These are phyloP conservation scores for Dichomitus squalens DNA, from an alignment of 1,284 basidiomycete species.

Conservation along the genomic window DNA sequence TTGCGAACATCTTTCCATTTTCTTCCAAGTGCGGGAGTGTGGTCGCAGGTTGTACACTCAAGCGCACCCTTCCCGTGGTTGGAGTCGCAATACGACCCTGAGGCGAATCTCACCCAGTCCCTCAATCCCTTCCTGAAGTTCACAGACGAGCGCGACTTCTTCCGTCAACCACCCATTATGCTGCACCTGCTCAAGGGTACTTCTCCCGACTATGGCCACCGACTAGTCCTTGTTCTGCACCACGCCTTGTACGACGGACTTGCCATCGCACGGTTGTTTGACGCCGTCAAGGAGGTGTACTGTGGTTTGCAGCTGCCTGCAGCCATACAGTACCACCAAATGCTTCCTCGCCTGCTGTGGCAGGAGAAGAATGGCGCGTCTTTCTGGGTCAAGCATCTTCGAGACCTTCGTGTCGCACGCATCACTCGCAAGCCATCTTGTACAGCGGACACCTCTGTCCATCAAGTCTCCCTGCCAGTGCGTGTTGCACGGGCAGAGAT, in stretches of 20 bases:
- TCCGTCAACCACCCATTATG: conserved; percentile 39
- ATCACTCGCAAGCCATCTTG: conserved; percentile 18
- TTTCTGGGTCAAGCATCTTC: conserved; percentile 43
- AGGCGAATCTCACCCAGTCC: conserved; percentile 15
- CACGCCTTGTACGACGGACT: conserved; percentile 56
- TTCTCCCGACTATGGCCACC: conserved; percentile 15
- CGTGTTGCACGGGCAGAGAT: conserved; percentile 4
- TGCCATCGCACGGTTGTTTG: conserved; percentile 41
- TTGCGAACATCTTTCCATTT: conserved; percentile 54
- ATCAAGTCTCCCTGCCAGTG: conserved; percentile 8
- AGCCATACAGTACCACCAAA: conserved; percentile 38
- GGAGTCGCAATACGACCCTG: conserved; percentile 18
- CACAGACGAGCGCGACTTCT: conserved; percentile 22
- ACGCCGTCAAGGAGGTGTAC: conserved; percentile 39
- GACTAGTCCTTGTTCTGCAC: conserved; percentile 47
- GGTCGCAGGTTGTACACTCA: conserved; percentile 49
- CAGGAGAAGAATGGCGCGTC: conserved; percentile 43
- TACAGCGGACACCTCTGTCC: background rate
- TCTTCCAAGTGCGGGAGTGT: conserved; percentile 37
- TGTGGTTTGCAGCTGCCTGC: conserved; percentile 19
- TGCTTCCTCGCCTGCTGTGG: conserved; percentile 35
- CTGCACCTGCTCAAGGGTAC: conserved; percentile 28
- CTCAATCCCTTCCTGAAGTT: conserved; percentile 13
- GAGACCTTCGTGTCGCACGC: conserved; percentile 28
- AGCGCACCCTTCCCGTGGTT: conserved; percentile 38